Evolutionary conservation across 1,284 basidiomycete species (phyloP).

Genomic region (Fomitopsis schrenkii): DNA sequence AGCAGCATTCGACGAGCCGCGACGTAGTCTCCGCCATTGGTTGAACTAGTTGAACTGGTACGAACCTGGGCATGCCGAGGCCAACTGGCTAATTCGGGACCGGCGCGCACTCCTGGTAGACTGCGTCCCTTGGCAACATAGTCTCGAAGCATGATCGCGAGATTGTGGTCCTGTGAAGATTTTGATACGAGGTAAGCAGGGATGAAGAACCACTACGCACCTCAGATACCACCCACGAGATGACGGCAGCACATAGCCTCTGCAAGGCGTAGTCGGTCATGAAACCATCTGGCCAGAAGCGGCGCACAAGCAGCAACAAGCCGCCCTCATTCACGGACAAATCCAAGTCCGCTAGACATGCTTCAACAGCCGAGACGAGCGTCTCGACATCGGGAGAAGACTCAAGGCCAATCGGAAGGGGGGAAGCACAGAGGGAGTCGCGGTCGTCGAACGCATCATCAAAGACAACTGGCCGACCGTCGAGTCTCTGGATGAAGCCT

Average conservation of each 20-base stretch:
- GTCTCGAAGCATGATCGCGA: slow-evolving; percentile 60
- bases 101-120: slow-evolving; percentile 62
- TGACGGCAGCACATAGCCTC: slow-evolving; percentile 46
- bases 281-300: slow-evolving; percentile 71
- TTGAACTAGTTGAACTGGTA: slow-evolving; percentile 36
- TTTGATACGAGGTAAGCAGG: neutral
- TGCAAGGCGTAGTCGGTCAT: slow-evolving; percentile 63
- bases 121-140: slow-evolving; percentile 48
- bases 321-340: slow-evolving; percentile 72
- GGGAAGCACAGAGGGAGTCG: slow-evolving; percentile 49
- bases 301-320: slow-evolving; percentile 56
- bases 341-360: slow-evolving; percentile 64
- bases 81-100: slow-evolving; percentile 43
- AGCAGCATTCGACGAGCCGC: slow-evolving; percentile 47
- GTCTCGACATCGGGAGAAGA: slow-evolving; percentile 68
- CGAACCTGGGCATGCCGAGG: slow-evolving; percentile 37
- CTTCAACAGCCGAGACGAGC: slow-evolving; percentile 68
- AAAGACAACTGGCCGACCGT: slow-evolving; percentile 36
- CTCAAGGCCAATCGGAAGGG: slow-evolving; percentile 68
- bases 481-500: slow-evolving; percentile 53
- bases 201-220: slow-evolving; percentile 31
- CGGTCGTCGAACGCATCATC: slow-evolving; percentile 24
- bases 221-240: slow-evolving; percentile 64
- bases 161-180: slow-evolving; percentile 48
- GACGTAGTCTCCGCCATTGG: slow-evolving; percentile 63